Base-by-base conservation (phyloP, 2,329 filamentous ascomycete species). In the Cladophialophora yegresii region DNA sequence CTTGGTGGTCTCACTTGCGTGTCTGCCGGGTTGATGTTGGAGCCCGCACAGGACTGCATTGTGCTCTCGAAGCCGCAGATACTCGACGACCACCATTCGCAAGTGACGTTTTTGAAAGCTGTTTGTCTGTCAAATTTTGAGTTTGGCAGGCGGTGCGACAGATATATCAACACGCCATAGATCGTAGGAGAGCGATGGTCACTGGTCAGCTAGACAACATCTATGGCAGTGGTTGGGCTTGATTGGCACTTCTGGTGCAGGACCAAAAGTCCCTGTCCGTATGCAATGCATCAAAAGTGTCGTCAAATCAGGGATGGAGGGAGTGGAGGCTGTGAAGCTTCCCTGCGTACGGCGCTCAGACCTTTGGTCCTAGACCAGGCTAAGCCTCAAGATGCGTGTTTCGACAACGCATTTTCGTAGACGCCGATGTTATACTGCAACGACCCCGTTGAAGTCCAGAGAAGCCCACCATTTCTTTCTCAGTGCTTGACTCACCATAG, bases 401-500 rank as follows among this genome's bases (percentile, higher is more conserved):
- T 43, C 13, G 16, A 20, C 8, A 16, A 43, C 3, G 16, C 36
- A 16, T n/a, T n/a, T 43, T 43, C 36, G n/a, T 20, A 16, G 16
- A 43, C 13, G 36, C 36, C 16, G 36, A n/a, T 43, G 16, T 20
- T 43, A 43, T 43, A 6, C 36, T 43, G 36, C 36, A 43, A 43
- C 16, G 6, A 43, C 36, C 36, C 62, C 62, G 28, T 65, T 61
- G 47, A 61, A 53, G 26, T 65, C 62, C 13, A 54, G 20, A 30
- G 26, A 28, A 56, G 36, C 22, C 58, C 64, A 64, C 55, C 60
- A 63, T 43, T 66, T 61, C 54, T 51, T 30, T 20, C 50, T 60
- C 51, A 68, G 26, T n/a, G 51, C 45, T 26, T 58, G 28, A 47
- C 58, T 59, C 32, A 63, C 61, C 58, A 58, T 65, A 13, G 56